Conservation (phyloP, 108 stramenopile species). For the Fistulifera pelliculosa region DNA sequence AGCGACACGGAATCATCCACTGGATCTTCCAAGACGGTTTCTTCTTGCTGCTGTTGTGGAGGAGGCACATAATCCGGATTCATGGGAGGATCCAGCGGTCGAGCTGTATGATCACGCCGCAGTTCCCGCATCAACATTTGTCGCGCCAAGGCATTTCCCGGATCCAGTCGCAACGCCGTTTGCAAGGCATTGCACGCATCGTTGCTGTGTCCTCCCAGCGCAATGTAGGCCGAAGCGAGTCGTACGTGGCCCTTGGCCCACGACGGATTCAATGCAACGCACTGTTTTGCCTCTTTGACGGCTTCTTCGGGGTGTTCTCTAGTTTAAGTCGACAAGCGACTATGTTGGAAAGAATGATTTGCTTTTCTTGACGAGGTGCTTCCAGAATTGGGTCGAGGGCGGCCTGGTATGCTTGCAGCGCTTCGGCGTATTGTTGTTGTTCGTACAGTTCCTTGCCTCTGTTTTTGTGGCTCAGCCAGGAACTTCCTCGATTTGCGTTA, state of each 20-base stretch:
- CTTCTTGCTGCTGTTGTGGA: constrained; percentile 6
- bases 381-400: constrained; percentile 15
- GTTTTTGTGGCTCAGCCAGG: constrained; percentile 31
- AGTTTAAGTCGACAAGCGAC: constrained; percentile 70
- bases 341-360: constrained; percentile 42
- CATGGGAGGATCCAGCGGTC: neutral
- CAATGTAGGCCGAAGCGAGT: constrained; percentile 68
- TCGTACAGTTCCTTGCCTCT: constrained; percentile 18
- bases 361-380: constrained; percentile 30
- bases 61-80: constrained; percentile 6
- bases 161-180: constrained; percentile 55
- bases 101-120: constrained; percentile 21
- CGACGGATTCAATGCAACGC: constrained; percentile 50
- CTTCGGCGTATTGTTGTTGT: constrained; percentile 16
- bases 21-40: neutral
- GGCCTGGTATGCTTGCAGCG: constrained; percentile 19
- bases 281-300: constrained; percentile 56
- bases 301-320: constrained; percentile 44
- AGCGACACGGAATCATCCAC: constrained; percentile 26
- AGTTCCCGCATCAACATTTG: constrained; percentile 62
- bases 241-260: constrained; percentile 80
- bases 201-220: constrained; percentile 63
- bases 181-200: constrained; percentile 76
- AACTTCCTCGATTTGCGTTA: neutral
- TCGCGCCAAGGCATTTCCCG: constrained; percentile 44